Percentiles rank a stretch among this genome's conserved stretches.
These are phyloP conservation scores for Rhodamnia argentea DNA, from an alignment of 345 rosid genomes.

Conservation along the genomic window DNA sequence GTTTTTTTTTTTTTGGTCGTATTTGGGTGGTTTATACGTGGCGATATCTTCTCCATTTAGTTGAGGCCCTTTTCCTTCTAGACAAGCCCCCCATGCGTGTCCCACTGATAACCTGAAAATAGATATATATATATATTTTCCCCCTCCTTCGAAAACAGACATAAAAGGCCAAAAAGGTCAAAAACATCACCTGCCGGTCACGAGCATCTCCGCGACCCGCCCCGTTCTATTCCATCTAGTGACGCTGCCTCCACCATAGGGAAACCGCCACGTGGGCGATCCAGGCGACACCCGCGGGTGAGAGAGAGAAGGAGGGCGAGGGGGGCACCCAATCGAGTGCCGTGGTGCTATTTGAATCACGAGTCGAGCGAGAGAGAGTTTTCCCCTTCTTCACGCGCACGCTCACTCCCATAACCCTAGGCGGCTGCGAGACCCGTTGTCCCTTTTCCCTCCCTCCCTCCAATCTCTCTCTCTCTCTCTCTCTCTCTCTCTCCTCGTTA, in stretches of 20 bases:
- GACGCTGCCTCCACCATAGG: background rate
- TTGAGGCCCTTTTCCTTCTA: background rate
- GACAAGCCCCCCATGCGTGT: background rate
- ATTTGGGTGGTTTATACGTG: background rate
- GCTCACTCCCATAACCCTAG: background rate
- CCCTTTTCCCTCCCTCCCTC: background rate
- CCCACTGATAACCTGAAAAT: background rate
- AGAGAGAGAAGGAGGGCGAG: background rate
- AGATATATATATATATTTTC: no score
- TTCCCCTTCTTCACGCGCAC: background rate
- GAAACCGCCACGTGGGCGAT: background rate
- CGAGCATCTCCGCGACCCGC: background rate
- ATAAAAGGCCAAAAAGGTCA: background rate
- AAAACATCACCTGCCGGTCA: background rate
- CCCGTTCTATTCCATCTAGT: background rate
- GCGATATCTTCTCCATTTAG: background rate
- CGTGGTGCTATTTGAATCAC: background rate
- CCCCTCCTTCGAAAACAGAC: background rate
- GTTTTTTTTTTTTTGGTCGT: no score
- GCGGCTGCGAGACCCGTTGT: slow-evolving; percentile 3
- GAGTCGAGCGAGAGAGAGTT: background rate
- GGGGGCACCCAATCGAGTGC: background rate
- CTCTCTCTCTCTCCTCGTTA: background rate
- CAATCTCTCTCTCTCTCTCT: background rate
- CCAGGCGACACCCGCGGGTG: background rate